Base-by-base conservation (phyloP, 352 stramenopile species). In the Phytophthora pisi region DNA sequence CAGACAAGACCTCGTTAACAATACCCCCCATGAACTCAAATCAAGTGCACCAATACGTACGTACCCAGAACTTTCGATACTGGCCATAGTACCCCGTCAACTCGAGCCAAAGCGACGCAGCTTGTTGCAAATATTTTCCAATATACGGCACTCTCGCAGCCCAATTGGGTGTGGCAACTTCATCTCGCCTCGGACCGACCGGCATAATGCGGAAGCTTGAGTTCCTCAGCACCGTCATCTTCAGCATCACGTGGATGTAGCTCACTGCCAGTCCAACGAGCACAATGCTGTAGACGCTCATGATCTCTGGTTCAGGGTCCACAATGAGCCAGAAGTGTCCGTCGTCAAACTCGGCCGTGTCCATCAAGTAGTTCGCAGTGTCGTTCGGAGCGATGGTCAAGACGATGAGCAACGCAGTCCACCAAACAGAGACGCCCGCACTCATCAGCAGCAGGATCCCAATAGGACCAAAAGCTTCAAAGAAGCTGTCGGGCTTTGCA, bases 281-380 rank as follows among this genome's bases (percentile, higher is more conserved):
- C 10, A 57, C 52, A 1, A 66, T 13, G 0, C 71, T 45, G 2
- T 59, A 74, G 1, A 79, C 23, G 5, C 8, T 28, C 34, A 64
- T 57, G 4, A 72, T 49, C 28, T 46, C 34, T 20, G 43, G 16
- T 8, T 75, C 54, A 4, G 52, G 24, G 31, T 71, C 61, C 5
- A 63, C 30, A 34, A 82, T 70, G 26, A 75, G 70, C 81, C 77
- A 89, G 34, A 86, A 89, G 2, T 81, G 56, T 2, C 78, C 78
- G 36, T 86, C 54, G 45, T 88, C 78, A 28, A 86, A 79, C 20
- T 72, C 57, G 4, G 18, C 40, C 0, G 78, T 88, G 58, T 81
- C 57, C 78, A 88, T 86, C 30, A 88, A 52, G 36, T 77, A 81
- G 47, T 87, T 87, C 3, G 71, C 79, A 0, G 66, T 67, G 1